Evolutionary conservation across 2,329 filamentous ascomycete species (phyloP).

Genomic region (Chaetomiaceae sp.): DNA sequence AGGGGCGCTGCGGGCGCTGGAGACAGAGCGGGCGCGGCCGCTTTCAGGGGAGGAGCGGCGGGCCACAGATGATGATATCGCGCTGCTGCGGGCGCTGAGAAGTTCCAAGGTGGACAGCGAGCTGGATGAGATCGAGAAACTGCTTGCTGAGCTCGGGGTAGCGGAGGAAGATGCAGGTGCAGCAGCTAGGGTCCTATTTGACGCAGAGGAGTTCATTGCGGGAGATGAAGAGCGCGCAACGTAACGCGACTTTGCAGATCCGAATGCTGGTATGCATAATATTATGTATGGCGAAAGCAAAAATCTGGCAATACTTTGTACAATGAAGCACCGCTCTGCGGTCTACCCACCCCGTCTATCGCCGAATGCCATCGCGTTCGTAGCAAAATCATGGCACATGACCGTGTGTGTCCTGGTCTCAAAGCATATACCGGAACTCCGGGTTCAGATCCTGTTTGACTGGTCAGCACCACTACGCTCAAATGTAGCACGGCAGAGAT

Average conservation of each 20-base stretch:
- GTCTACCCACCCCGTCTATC: neutral
- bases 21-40: slow-evolving; percentile 13
- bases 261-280: too few relatives aligned
- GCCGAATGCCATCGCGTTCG: too few relatives aligned
- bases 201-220: neutral
- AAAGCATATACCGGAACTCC: slow-evolving; percentile 34
- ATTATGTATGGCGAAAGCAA: too few relatives aligned
- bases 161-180: neutral
- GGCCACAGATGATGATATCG: slow-evolving; percentile 12
- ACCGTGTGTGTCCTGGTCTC: neutral
- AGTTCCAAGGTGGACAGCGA: slow-evolving; percentile 10
- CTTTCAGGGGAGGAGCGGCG: slow-evolving; percentile 13
- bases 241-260: too few relatives aligned
- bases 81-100: slow-evolving; percentile 10
- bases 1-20: slow-evolving; percentile 11
- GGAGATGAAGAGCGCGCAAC: neutral
- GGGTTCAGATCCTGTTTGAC: slow-evolving; percentile 30
- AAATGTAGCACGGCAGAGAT: neutral
- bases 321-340: neutral
- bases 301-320: neutral
- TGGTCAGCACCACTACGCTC: neutral
- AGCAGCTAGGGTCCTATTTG: neutral
- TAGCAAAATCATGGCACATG: too few relatives aligned
- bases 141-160: slow-evolving; percentile 3
- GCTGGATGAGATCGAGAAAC: slow-evolving; percentile 14